phyloP scores from a whole-genome alignment of 2,329 filamentous ascomycete genomes.

The Clarireedia sp. region DNA sequence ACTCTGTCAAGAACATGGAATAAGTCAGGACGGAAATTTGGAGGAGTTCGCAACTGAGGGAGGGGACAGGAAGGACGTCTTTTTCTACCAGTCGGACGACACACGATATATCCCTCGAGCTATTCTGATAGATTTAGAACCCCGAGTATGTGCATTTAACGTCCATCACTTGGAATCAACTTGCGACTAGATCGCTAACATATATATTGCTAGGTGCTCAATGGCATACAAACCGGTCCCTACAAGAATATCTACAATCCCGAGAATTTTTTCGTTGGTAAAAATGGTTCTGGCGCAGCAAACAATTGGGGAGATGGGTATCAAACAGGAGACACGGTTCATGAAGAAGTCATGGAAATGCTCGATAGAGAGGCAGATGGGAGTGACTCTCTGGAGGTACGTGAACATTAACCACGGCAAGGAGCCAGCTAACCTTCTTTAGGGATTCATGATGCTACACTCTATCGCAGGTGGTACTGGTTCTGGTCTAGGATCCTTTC shows the following conservation, averaged over 20 bases:
- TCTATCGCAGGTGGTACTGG: conserved; percentile 97
- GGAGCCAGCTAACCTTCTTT: conserved; percentile 19
- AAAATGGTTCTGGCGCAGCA: conserved; percentile 85
- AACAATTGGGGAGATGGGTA: conserved; percentile 99
- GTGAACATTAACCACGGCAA: background rate
- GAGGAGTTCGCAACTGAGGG: conserved; percentile 97
- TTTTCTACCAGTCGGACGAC: conserved; percentile 99
- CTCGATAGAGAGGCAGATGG: conserved; percentile 97
- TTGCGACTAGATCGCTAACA: conserved; percentile 3
- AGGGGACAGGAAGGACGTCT: conserved; percentile 96
- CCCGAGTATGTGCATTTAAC: conserved; percentile 50
- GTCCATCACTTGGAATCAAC: background rate
- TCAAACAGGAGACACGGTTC: conserved; percentile 80
- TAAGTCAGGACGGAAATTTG: conserved; percentile 93
- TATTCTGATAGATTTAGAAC: conserved; percentile 91
- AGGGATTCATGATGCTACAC: conserved; percentile 98
- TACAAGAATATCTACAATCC: conserved; percentile 99
- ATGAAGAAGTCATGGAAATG: conserved; percentile 99
- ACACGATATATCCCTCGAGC: conserved; percentile 96
- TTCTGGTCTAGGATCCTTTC: conserved; percentile 88
- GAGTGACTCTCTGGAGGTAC: conserved; percentile 85
- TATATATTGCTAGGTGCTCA: conserved; percentile 55
- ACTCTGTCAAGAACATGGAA: conserved; percentile 94
- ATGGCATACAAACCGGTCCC: conserved; percentile 83
- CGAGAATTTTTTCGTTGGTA: conserved; percentile 96